Evolutionary conservation across 2,329 filamentous ascomycete genomes (phyloP).

Genomic region (Penicillium sp.): DNA sequence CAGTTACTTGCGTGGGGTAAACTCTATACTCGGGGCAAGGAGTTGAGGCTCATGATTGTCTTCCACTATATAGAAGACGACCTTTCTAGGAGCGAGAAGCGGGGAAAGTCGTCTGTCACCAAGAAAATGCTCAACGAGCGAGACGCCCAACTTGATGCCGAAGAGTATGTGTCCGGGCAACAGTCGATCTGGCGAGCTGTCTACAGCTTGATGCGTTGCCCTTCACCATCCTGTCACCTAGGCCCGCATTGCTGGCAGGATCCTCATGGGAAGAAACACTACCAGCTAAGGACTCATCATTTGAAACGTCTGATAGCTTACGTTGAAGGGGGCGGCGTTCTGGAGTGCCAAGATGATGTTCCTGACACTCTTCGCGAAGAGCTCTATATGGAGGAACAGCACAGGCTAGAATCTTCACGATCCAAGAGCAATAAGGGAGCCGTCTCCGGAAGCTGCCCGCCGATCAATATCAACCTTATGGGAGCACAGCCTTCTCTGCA

Average conservation of each 20-base stretch:
- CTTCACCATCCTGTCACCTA: constrained; percentile 7
- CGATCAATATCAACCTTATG: constrained; percentile 11
- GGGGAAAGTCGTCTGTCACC: constrained; percentile 9
- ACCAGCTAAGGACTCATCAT: constrained; percentile 7
- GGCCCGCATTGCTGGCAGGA: constrained; percentile 14
- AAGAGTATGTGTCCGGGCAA: constrained; percentile 8
- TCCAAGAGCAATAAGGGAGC: constrained; percentile 6
- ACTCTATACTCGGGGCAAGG: not conserved
- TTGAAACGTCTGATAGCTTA: constrained; percentile 1
- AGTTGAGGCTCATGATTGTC: not conserved
- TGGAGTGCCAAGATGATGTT: constrained; percentile 8
- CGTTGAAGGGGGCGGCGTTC: constrained; percentile 3
- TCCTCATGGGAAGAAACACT: constrained; percentile 13
- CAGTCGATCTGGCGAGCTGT: constrained; percentile 9
- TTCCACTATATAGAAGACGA: not conserved
- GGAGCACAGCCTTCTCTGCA: constrained; percentile 3
- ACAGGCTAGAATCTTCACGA: constrained; percentile 6
- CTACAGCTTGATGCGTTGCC: constrained; percentile 12
- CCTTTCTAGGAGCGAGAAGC: constrained; percentile 1
- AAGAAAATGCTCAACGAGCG: constrained; percentile 9
- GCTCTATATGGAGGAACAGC: constrained; percentile 9
- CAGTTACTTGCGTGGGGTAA: not conserved
- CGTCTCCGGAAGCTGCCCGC: constrained; percentile 3
- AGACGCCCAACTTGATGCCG: constrained; percentile 9
- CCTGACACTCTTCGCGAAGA: constrained; percentile 8